Base-by-base conservation (phyloP, 768 basidiomycete genomes). In the Amanita subjunquillea region DNA sequence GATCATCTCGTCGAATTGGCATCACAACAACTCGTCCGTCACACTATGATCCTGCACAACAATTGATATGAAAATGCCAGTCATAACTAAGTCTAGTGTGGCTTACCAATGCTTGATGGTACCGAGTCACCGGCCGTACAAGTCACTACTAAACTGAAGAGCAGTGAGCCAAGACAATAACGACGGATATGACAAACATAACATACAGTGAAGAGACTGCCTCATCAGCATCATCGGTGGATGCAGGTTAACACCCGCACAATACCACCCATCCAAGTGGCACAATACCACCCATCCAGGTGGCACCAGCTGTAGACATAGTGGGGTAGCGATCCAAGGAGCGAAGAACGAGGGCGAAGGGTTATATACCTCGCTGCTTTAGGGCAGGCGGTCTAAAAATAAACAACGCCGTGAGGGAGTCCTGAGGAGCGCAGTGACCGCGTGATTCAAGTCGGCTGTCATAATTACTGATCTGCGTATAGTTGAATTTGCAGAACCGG, bases 291-390 rank as follows among this genome's bases (percentile, higher is more conserved):
- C 30, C 30, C 2, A 9, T 30, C 30, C 2, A 4, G 8, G 30
- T 9, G 8, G 30, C 9, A 30, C 30, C 8, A 42, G 20, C 20
- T 23, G 41, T 42, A 42, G 20, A 23, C 41, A 12, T 9, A 22
- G 41, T 42, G 41, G 41, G 41, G 41, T 20, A 23, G 20, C 23
- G 41, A 39, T 12, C 30, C 40, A n/a, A 37, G 38, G 39, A n/a
- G 17, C n/a, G 9, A 36, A 15, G 55, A 55, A 7, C 25, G 37
- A 25, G 56, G 56, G 37, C 48, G 20, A 39, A 44, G 54, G 46
- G 61, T 56, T 48, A 62, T 62, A 48, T 58, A 53, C 25, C 57
- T 57, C 5, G 8, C 59, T 13, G 58, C 46, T 64, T 61, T 43
- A 64, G 50, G 13, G 63, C 61, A 22, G 61, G 52, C 6, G 42